Base-by-base conservation (phyloP, 768 basidiomycete genomes). In the Multifurca ochricompacta region DNA sequence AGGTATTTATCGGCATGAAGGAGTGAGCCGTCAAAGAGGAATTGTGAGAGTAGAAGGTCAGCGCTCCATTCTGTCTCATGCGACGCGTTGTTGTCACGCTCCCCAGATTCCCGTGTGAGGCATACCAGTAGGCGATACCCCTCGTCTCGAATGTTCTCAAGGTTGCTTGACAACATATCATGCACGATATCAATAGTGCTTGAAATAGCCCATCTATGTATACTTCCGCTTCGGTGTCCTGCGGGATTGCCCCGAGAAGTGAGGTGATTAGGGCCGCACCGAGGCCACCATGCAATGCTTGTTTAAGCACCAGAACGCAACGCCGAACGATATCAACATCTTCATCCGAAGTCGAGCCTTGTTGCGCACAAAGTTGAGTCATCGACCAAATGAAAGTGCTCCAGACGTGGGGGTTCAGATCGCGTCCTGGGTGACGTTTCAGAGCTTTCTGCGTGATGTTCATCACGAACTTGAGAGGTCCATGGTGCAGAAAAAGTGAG, bases 301-400 rank as follows among this genome's bases (percentile, higher is more conserved):
- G 56, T 28, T 57, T 57, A 14, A 57, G 56, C 16, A 57, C 34
- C 16, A 51, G 39, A 14, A 57, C 45, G 34, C 50, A 47, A 21
- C 56, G 56, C 39, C 37, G 39, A n/a, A 52, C 25, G 14, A 42
- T 19, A 14, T 52, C 56, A 7, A 47, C 39, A 19, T 48, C 34
- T 16, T 9, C 50, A 9, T 23, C 21, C 8, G 45, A 11, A 25
- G 28, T 36, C n/a, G 34, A 44, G 6, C 19, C 35, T 35, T 34
- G 56, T 36, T 48, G 56, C 27, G 14, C 19, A 52, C 19, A 37
- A 25, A 57, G 56, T n/a, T 57, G 50, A n/a, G 14, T 41, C 56
- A 57, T 57, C 21, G 56, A 57, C 56, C 56, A 57, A 16, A 57
- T 57, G 23, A 57, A 57, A 8, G 56, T 57, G 19, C 50, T 50